These are phyloP conservation scores for Comarum palustre DNA, from an alignment of 306 rosid genomes.

Conservation along the genomic window DNA sequence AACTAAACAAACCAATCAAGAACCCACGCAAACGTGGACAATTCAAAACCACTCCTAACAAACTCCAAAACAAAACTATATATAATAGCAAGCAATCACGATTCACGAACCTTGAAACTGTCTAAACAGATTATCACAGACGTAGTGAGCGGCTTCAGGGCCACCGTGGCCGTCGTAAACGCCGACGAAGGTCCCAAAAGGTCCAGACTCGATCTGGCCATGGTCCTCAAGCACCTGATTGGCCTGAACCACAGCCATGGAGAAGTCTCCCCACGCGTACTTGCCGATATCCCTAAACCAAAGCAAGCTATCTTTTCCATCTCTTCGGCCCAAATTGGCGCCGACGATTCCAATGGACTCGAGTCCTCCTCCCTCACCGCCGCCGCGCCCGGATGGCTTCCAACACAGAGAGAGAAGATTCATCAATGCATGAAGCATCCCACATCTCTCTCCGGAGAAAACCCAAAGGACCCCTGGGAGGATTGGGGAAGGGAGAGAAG, in stretches of 20 bases:
- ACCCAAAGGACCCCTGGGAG: conserved; percentile 27
- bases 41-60: conserved; percentile 25
- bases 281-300: conserved; percentile 68
- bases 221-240: conserved; percentile 87
- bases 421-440: conserved; percentile 87
- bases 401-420: conserved; percentile 77
- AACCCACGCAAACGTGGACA: conserved; percentile 35
- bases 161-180: conserved; percentile 93
- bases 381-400: conserved; percentile 65
- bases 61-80: not conserved
- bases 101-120: conserved; percentile 64
- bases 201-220: conserved; percentile 82
- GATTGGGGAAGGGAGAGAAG: conserved; percentile 14
- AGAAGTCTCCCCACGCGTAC: conserved; percentile 70
- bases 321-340: conserved; percentile 31
- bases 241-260: conserved; percentile 88
- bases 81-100: not conserved
- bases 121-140: conserved; percentile 67
- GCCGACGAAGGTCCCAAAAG: conserved; percentile 81
- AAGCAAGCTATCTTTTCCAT: conserved; percentile 58
- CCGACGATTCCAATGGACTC: conserved; percentile 45
- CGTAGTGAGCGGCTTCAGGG: conserved; percentile 69
- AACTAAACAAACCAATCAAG: conserved; percentile 30
- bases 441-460: conserved; percentile 69
- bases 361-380: conserved; percentile 24